Evolutionary conservation across 805 yeast genomes (phyloP).

Genomic region (Yamadazyma paraphyllophila): DNA sequence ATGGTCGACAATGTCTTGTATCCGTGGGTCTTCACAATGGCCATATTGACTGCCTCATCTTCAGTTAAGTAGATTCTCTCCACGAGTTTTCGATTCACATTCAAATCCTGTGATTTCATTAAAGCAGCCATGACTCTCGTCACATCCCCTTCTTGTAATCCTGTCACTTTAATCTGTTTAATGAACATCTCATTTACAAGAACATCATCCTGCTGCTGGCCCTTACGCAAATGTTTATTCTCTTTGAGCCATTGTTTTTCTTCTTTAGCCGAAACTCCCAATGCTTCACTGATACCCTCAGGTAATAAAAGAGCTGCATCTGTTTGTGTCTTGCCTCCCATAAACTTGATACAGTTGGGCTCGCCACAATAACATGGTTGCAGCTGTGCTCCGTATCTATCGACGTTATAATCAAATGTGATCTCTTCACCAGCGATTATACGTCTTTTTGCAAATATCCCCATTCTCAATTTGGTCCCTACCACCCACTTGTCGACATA

Average conservation of each 20-base stretch:
- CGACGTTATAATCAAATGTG: slow-evolving; percentile 91
- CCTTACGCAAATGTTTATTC: slow-evolving; percentile 48
- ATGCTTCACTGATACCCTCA: slow-evolving; percentile 77
- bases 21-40: slow-evolving; percentile 80
- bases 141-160: slow-evolving; percentile 54
- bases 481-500: slow-evolving; percentile 98
- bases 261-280: slow-evolving; percentile 66
- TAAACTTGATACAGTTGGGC: slow-evolving; percentile 83
- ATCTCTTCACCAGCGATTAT: slow-evolving; percentile 82
- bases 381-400: slow-evolving; percentile 90
- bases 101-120: slow-evolving; percentile 68
- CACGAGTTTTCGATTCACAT: slow-evolving; percentile 64
- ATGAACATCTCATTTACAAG: slow-evolving; percentile 66
- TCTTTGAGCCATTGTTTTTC: slow-evolving; percentile 72
- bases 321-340: slow-evolving; percentile 97
- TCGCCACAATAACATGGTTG: slow-evolving; percentile 96
- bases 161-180: slow-evolving; percentile 53
- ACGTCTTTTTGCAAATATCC: slow-evolving; percentile 80
- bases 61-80: slow-evolving; percentile 60
- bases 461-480: slow-evolving; percentile 87
- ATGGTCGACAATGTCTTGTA: slow-evolving; percentile 71
- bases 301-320: slow-evolving; percentile 85
- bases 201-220: slow-evolving; percentile 53
- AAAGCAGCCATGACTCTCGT: slow-evolving; percentile 78
- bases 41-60: slow-evolving; percentile 49